Percentiles rank a stretch among this genome's conserved stretches.
These are phyloP conservation scores for Penicillium fimorum DNA, from an alignment of 495 filamentous ascomycete species.

Conservation along the genomic window DNA sequence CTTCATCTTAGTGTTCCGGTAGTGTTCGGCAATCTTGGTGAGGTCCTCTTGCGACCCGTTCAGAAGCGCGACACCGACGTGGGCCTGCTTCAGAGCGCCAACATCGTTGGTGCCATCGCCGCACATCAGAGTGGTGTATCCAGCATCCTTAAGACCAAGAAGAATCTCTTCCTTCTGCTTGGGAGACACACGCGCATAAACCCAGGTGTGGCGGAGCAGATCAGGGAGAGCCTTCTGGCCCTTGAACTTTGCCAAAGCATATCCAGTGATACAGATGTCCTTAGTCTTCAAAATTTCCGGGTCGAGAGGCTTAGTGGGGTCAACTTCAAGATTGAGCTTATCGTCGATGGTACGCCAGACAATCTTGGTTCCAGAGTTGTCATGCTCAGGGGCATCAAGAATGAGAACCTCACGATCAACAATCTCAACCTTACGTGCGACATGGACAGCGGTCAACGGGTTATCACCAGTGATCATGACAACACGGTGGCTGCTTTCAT, in stretches of 20 bases:
- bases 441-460: conserved; percentile 92
- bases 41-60: conserved; percentile 93
- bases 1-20: conserved; percentile 93
- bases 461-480: conserved; percentile 99
- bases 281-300: conserved; percentile 77
- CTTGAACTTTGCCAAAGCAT: conserved; percentile 87
- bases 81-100: conserved; percentile 95
- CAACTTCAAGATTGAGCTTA: conserved; percentile 79
- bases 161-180: conserved; percentile 99
- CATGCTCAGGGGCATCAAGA: conserved; percentile 90
- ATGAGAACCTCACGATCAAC: conserved; percentile 95
- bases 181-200: conserved; percentile 95
- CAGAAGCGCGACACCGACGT: conserved; percentile 92
- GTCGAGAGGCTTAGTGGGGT: conserved; percentile 79
- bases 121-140: conserved; percentile 98
- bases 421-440: conserved; percentile 94
- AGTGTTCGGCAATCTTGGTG: conserved; percentile 86
- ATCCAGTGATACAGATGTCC: conserved; percentile 95
- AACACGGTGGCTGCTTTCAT: conserved; percentile 96
- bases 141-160: conserved; percentile 88
- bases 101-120: conserved; percentile 99
- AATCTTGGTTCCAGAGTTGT: conserved; percentile 73
- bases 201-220: conserved; percentile 87
- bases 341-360: conserved; percentile 97
- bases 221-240: conserved; percentile 68